Base-by-base conservation (phyloP, 176 grass and related monocot species). In the Thalia dealbata region DNA sequence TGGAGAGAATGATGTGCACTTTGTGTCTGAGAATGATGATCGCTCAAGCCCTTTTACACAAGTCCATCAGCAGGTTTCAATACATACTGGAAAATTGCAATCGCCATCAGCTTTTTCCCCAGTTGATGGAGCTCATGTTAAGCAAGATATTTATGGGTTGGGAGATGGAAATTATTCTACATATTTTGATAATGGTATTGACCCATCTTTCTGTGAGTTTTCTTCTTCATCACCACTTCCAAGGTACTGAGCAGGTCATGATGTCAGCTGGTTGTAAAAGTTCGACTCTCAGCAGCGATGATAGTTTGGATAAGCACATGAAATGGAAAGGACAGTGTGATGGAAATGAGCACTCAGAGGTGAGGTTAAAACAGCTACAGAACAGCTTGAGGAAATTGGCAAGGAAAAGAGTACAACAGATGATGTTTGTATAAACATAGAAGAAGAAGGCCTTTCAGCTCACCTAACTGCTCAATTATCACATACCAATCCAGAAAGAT, bases 401-500 rank as follows among this genome's bases (percentile, higher is more conserved):
- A 21, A 25, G 0, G 32, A 50, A 23, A 35, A 67, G 11, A 22
- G n/a, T 68, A 28, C 54, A 72, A 74, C 14, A 55, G n/a, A 7
- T 76, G 41, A 69, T 38, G 56, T 22, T 71, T 61, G 24, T 10
- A 72, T 76, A 71, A 28, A n/a, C 18, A 35, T 35, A 56, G 54
- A 48, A 67, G 64, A 32, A 32, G 22, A 61, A 28, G 16, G 35
- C 59, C 26, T 75, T 61, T 44, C 55, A 61, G 19, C 13, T 4
- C 13, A 75, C 55, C 27, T 75, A 19, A 3, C 55, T 42, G n/a
- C 22, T 10, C 15, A 61, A 24, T 43, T 67, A 12, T 26, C 44
- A 61, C 51, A 75, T 54, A 42, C 45, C 71, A 79, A 73, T 81
- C 75, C 75, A 67, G 80, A 73, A 23, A 54, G 83, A 66, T 63